Evolutionary conservation across 2,329 filamentous ascomycete genomes (phyloP), one percentile per base, ranked within the genome.

Genomic region (Epichloe bromicola): DNA sequence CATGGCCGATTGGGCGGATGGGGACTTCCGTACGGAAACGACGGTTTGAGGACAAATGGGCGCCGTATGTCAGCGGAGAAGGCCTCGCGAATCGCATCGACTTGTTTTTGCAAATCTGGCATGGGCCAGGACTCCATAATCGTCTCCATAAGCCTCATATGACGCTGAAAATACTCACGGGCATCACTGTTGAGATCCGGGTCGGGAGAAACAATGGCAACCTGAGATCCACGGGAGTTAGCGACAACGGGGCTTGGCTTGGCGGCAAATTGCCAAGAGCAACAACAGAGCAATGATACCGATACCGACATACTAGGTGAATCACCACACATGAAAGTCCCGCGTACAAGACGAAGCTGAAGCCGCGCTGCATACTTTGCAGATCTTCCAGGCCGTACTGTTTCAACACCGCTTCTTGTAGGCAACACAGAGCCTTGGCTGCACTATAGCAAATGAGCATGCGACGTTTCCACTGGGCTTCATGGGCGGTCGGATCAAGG

Each of bases 321-420:
- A 97, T 77, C 68, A 96, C 90, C 23, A 91, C 90, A 70, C 90
- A 95, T 1, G 88, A 93, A 44, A 97, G 71, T 26, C 95, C 82
- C 51, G 84, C 82, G 62, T 97, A 97, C n/a, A 97, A 88, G 5
- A 88, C 88, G 61, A 95, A 97, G 67, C 90, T 95, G 64, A 95
- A 89, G 39, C 91, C 91, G 57, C 91, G 79, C 61, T 91, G 85
- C 91, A 96, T 96, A 68, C 85, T 94, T 59, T 93, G 76, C 15
- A 97, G 73, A 0, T 90, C 91, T 15, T 79, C 79, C 54, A 95
- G 71, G 3, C 89, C 88, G 65, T 83, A 95, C 0, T 79, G 78
- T 50, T 84, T 77, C 53, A 95, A 63, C 37, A 95, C 80, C 2
- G 84, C 84, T 67, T 97, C 91, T 62, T 96, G 89, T 5, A 96